Conservation (phyloP, 2,329 filamentous ascomycete genomes). For the Phoma sp. region DNA sequence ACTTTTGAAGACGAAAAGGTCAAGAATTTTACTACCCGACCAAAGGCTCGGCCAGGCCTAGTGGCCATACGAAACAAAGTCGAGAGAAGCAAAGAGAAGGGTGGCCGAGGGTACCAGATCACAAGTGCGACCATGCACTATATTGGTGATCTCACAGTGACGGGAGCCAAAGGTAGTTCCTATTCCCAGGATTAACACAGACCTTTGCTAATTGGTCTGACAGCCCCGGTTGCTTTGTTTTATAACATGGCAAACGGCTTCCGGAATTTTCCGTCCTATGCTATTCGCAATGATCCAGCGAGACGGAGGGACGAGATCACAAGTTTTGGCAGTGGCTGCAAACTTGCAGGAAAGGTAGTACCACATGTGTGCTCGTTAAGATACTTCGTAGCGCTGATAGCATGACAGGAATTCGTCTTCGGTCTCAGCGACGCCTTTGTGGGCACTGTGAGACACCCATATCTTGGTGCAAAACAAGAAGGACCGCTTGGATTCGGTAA, state of each 20-base stretch:
- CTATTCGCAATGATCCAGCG: slow-evolving; percentile 20
- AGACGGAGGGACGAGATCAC: slow-evolving; percentile 52
- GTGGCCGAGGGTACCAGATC: slow-evolving; percentile 21
- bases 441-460: slow-evolving; percentile 76
- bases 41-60: background rate
- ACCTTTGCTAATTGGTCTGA: background rate
- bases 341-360: slow-evolving; percentile 67
- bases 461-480: slow-evolving; percentile 67
- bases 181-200: accelerated
- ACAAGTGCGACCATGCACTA: slow-evolving; percentile 23
- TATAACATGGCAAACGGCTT: slow-evolving; percentile 30
- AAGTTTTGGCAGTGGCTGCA: slow-evolving; percentile 72
- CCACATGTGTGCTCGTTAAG: background rate
- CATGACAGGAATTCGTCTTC: slow-evolving; percentile 65
- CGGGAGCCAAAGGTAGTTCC: slow-evolving; percentile 14
- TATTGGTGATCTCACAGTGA: slow-evolving; percentile 19
- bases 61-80: slow-evolving; percentile 9
- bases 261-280: slow-evolving; percentile 25
- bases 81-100: slow-evolving; percentile 12
- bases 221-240: slow-evolving; percentile 28
- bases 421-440: slow-evolving; percentile 79
- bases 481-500: slow-evolving; percentile 63
- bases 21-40: slow-evolving; percentile 13
- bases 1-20: slow-evolving; percentile 15
- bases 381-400: background rate